phyloP scores from a whole-genome alignment of 2,329 filamentous ascomycete species.

The Acrocalymma vagum region DNA sequence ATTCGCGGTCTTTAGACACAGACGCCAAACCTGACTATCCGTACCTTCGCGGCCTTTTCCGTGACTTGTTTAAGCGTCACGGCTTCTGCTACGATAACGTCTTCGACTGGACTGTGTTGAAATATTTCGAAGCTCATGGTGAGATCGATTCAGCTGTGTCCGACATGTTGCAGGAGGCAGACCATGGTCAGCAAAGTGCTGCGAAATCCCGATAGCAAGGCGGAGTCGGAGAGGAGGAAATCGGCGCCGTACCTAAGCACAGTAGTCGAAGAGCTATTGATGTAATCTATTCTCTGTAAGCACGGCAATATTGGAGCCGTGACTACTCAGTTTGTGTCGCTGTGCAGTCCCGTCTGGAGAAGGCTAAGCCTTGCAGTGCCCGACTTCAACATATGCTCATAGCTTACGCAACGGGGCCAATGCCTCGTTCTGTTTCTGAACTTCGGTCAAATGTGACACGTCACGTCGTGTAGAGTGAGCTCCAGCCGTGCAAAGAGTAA shows the following conservation, averaged over 20 bases:
- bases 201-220: no score
- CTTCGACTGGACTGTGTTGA: slow-evolving; percentile 23
- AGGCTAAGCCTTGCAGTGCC: no score
- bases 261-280: no score
- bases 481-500: slow-evolving; percentile 21
- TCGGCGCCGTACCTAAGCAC: no score
- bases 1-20: slow-evolving; percentile 8
- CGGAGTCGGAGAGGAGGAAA: no score
- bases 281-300: no score
- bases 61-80: slow-evolving; percentile 16
- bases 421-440: slow-evolving; percentile 17
- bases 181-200: no score
- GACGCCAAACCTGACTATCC: slow-evolving; percentile 15
- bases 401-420: slow-evolving; percentile 22
- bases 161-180: no score
- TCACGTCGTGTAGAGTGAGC: slow-evolving; percentile 24
- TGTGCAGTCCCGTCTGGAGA: no score
- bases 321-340: no score
- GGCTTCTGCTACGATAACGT: slow-evolving; percentile 22
- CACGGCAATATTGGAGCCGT: no score
- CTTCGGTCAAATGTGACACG: slow-evolving; percentile 20
- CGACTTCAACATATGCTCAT: slow-evolving; percentile 26
- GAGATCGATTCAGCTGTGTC: no score
- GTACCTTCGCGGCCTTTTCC: slow-evolving; percentile 19
- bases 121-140: slow-evolving; percentile 15